A percentile compares a stretch with the other conserved stretches of the same genome.
Conservation (phyloP, 768 basidiomycete genomes). For the Suillus sp. region DNA sequence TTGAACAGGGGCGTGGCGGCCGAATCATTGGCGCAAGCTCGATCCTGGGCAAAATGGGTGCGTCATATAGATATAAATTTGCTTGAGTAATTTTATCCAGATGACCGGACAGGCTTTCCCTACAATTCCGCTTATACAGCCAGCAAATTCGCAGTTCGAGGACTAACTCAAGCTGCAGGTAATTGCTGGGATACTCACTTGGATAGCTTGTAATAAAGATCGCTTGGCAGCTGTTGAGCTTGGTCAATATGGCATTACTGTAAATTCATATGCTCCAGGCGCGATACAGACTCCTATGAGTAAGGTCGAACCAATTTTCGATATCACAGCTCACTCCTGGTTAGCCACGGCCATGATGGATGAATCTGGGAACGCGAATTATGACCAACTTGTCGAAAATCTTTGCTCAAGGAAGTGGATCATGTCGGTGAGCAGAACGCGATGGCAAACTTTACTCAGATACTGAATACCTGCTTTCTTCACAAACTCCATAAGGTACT, state of each 20-base stretch:
- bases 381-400: neutral
- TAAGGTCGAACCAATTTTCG: conserved; percentile 15
- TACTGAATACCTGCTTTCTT: conserved; percentile 7
- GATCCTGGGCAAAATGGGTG: conserved; percentile 13
- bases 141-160: conserved; percentile 45
- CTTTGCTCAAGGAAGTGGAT: conserved; percentile 23
- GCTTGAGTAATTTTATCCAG: neutral
- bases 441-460: conserved; percentile 6
- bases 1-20: conserved; percentile 51
- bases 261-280: conserved; percentile 44
- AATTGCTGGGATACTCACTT: conserved; percentile 2
- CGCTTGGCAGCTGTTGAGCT: conserved; percentile 29
- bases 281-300: conserved; percentile 33
- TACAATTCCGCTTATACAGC: conserved; percentile 33
- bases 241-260: conserved; percentile 38
- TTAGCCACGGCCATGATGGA: conserved; percentile 17
- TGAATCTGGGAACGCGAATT: conserved; percentile 13
- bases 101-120: neutral
- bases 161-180: conserved; percentile 44
- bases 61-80: neutral
- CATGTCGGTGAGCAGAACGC: conserved; percentile 20
- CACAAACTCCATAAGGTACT: conserved; percentile 13
- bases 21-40: conserved; percentile 51
- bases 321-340: neutral
- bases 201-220: neutral